Evolutionary conservation across 148 eudicot genomes (phyloP).

Genomic region (Vaccinium vitisidaea): DNA sequence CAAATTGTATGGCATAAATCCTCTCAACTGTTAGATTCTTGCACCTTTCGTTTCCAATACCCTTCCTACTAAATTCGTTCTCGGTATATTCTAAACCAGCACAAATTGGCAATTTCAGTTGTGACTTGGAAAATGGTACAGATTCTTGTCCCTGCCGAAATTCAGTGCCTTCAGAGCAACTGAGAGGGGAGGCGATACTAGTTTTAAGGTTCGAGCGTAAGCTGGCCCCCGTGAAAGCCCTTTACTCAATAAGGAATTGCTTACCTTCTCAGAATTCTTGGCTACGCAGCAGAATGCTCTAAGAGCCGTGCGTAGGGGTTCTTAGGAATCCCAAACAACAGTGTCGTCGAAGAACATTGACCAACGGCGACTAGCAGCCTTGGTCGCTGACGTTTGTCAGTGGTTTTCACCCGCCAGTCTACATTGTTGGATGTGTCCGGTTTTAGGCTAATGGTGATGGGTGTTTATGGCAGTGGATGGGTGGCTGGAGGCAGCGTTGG

Average conservation of each 20-base stretch:
- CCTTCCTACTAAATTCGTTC: neutral
- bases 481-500: too few species aligned
- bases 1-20: slow-evolving; percentile 15
- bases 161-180: neutral
- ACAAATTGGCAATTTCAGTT: neutral
- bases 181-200: neutral
- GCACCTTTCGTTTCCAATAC: neutral
- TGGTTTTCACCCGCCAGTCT: too few species aligned
- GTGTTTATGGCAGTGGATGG: too few species aligned
- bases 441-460: too few species aligned
- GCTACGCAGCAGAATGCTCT: neutral
- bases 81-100: slow-evolving; percentile 13
- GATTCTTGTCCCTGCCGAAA: neutral
- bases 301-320: neutral
- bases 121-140: neutral
- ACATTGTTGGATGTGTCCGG: too few species aligned
- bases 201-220: neutral
- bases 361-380: too few species aligned
- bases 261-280: neutral
- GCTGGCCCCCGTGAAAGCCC: too few species aligned
- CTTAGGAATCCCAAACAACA: too few species aligned
- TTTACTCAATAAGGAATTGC: too few species aligned
- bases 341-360: neutral
- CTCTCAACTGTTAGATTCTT: slow-evolving; percentile 8
- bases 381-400: too few species aligned